Conservation (phyloP, 2,329 filamentous ascomycete genomes). For the Phyllachora maydis region DNA sequence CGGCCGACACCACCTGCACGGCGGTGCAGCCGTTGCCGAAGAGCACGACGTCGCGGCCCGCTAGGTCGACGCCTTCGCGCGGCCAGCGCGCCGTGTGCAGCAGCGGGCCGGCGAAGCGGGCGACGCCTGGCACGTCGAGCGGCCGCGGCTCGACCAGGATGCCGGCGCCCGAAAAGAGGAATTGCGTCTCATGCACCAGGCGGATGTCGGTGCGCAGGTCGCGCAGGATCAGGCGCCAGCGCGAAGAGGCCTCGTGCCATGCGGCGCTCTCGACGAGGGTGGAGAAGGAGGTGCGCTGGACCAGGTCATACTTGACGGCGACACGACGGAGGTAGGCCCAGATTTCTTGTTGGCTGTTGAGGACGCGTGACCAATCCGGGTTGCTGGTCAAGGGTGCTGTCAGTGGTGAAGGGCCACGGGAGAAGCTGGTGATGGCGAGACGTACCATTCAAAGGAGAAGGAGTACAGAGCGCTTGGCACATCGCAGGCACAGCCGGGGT, state of each 20-base stretch:
- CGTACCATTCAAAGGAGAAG: conserved; percentile 34
- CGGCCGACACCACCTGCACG: conserved; percentile 13
- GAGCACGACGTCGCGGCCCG: conserved; percentile 11
- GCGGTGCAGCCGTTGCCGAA: conserved; percentile 15
- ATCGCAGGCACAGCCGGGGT: conserved; percentile 34
- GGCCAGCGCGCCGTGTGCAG: conserved; percentile 13
- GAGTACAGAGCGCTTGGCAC: conserved; percentile 40
- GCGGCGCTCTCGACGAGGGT: conserved; percentile 14
- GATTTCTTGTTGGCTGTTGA: conserved; percentile 34
- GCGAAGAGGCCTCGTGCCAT: conserved; percentile 13
- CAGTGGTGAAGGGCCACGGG: no score
- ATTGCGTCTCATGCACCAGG: conserved; percentile 15
- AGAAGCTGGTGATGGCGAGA: no score
- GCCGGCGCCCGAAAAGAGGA: conserved; percentile 16
- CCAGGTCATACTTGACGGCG: conserved; percentile 21
- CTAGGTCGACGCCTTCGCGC: conserved; percentile 5
- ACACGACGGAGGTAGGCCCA: conserved; percentile 30
- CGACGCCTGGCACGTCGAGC: conserved; percentile 10
- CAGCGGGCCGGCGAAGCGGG: conserved; percentile 10
- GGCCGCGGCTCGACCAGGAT: conserved; percentile 12
- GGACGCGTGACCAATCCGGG: conserved; percentile 34
- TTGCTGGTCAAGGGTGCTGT: no score
- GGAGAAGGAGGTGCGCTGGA: conserved; percentile 16
- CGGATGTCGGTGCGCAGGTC: conserved; percentile 6
- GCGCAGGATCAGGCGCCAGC: conserved; percentile 14